Base-by-base conservation (phyloP, 1,139 yeast species). In the Kodamaea plutei region DNA sequence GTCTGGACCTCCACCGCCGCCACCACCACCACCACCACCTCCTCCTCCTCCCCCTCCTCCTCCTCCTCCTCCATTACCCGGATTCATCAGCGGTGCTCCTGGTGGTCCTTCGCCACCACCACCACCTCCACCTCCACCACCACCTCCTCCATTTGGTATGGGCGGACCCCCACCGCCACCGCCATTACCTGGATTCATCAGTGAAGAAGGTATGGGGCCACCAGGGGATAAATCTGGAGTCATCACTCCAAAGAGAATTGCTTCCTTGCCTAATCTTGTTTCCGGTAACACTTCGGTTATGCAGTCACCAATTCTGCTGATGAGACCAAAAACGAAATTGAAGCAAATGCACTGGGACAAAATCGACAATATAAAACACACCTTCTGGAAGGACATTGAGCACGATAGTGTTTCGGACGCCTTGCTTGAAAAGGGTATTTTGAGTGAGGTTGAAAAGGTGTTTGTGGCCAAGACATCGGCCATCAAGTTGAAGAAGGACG, bases 281-380 rank as follows among this genome's bases (percentile, higher is more conserved):
- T 23, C 28, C n/a, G 33, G 13, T 10, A 31, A 20, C 35, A 26
- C 12, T 27, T 35, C 20, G 9, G 20, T 17, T 7, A 17, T 17
- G 7, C 23, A 21, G 3, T 21, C 23, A 6, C 23, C 23, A 13
- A 27, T 32, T 17, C 29, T 39, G 14, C 39, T 35, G 32, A 56
- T 64, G 10, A 64, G 81, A 33, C 84, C 93, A 4, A 72, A 72
- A 34, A 62, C 73, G 11, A 81, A 79, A 41, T 66, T 91, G 46
- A 91, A 89, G 54, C 97, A 89, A 50, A 80, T 91, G 69, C 98
- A 91, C 52, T 91, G 97, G 97, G 95, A 89, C 44, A 84, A 77
- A 50, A 66, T 91, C 26, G 81, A 78, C 18, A 59, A 68, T 38
- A 78, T 85, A 26, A 74, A 79, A 26, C 72, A 79, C 26, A 89